These are phyloP conservation scores for Gastrolobium bilobum DNA, from an alignment of 306 rosid species.

Conservation along the genomic window DNA sequence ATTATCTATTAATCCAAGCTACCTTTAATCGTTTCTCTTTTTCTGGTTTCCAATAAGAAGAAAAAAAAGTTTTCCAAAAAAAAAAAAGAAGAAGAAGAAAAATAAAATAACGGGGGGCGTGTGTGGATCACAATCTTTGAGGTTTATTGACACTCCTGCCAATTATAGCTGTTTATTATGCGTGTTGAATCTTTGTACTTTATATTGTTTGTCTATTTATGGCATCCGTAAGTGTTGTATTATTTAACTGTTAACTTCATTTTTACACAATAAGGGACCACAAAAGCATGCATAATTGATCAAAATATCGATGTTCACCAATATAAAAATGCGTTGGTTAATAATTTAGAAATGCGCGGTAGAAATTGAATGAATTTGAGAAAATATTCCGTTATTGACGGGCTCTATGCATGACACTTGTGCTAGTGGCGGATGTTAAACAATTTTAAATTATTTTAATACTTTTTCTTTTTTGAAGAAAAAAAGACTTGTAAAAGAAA, in stretches of 20 bases:
- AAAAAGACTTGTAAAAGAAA: not conserved
- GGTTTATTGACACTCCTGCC: conserved; percentile 30
- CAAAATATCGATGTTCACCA: not conserved
- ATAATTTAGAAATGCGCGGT: not conserved
- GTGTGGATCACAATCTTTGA: conserved; percentile 46
- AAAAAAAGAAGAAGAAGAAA: not conserved
- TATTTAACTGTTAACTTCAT: conserved; percentile 41
- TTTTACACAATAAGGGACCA: conserved; percentile 41
- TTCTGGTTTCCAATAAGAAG: not conserved
- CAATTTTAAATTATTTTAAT: not conserved
- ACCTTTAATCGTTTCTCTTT: not conserved
- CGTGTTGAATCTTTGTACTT: conserved; percentile 43
- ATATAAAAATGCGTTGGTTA: not conserved
- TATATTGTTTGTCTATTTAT: conserved; percentile 42
- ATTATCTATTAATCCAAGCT: not conserved
- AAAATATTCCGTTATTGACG: conserved; percentile 15
- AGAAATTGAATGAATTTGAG: conserved; percentile 5
- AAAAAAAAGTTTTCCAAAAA: not conserved
- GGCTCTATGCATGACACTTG: conserved; percentile 12
- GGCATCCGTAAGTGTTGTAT: conserved; percentile 32
- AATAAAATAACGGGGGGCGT: conserved; percentile 7
- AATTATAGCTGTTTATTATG: conserved; percentile 41
- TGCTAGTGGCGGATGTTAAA: conserved; percentile 11
- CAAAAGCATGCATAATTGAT: conserved; percentile 32
- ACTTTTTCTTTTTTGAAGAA: not conserved